Percentiles rank a stretch among this genome's conserved stretches.
phyloP scores from a whole-genome alignment of 148 eudicot species.

The Fagopyrum esculentum region DNA sequence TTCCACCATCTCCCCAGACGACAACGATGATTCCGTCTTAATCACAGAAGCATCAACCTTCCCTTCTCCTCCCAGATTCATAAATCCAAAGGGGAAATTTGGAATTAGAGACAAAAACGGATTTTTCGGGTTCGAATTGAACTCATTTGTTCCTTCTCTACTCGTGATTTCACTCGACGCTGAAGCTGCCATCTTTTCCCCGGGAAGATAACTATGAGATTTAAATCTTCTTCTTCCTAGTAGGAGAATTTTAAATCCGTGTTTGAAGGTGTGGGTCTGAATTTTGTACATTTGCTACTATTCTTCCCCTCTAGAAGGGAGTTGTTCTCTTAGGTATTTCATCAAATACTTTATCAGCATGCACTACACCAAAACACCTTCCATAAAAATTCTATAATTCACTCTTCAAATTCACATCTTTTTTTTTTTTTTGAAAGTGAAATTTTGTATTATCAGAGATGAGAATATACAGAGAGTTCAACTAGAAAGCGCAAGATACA shows the following conservation, averaged over 20 bases:
- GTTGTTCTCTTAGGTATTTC: conserved; percentile 29
- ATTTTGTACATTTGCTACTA: conserved; percentile 34
- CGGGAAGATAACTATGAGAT: background rate
- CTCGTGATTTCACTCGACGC: conserved; percentile 3
- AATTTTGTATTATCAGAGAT: too few relatives aligned
- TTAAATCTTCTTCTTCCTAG: background rate
- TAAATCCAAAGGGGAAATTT: conserved; percentile 13
- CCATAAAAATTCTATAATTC: conserved; percentile 61
- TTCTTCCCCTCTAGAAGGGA: conserved; percentile 42
- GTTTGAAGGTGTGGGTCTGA: conserved; percentile 9
- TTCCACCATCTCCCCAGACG: conserved; percentile 8
- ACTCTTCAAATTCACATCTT: conserved; percentile 45
- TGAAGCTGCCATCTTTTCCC: background rate
- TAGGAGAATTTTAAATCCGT: background rate
- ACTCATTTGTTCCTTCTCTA: background rate
- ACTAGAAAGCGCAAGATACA: too few relatives aligned
- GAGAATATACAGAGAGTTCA: too few relatives aligned
- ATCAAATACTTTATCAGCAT: conserved; percentile 30
- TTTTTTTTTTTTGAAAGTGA: too few relatives aligned
- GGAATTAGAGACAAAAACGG: conserved; percentile 25
- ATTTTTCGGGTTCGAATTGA: background rate
- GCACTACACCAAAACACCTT: conserved; percentile 39
- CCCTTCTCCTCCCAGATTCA: conserved; percentile 3
- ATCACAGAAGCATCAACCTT: conserved; percentile 4
- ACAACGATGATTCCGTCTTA: background rate